Evolutionary conservation across 306 rosid genomes (phyloP).

Genomic region (Vigna trinervia): DNA sequence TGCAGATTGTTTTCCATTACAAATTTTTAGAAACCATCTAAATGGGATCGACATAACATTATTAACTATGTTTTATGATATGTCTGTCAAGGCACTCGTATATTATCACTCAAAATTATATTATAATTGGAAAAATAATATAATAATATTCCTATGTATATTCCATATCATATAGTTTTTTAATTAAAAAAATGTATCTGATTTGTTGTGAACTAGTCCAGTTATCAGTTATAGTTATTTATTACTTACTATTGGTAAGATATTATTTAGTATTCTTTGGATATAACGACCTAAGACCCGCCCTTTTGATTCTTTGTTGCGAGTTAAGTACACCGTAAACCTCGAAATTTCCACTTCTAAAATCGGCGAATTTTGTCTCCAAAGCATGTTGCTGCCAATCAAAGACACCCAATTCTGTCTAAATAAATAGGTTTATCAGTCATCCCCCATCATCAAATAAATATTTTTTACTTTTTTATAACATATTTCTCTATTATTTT

Average conservation of each 20-base stretch:
- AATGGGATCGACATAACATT: slow-evolving; percentile 12
- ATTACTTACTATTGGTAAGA: neutral
- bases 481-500: neutral
- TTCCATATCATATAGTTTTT: too few relatives aligned
- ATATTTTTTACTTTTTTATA: neutral
- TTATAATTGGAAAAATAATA: too few relatives aligned
- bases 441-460: neutral
- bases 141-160: too few relatives aligned
- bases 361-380: slow-evolving; percentile 41
- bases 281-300: neutral
- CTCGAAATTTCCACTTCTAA: slow-evolving; percentile 36
- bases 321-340: neutral
- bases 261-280: neutral
- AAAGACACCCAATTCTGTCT: neutral
- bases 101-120: too few relatives aligned
- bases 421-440: neutral
- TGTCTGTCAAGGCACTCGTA: neutral
- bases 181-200: too few relatives aligned
- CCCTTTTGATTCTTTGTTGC: slow-evolving; percentile 3
- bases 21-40: slow-evolving; percentile 36
- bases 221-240: neutral
- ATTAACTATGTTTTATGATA: neutral
- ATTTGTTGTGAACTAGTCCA: neutral
- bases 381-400: slow-evolving; percentile 43
- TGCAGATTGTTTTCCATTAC: neutral